Percentiles rank a stretch among this genome's conserved stretches.
These are phyloP conservation scores for Ganoderma leucocontextum DNA, from an alignment of 1,284 basidiomycete species.

Conservation along the genomic window DNA sequence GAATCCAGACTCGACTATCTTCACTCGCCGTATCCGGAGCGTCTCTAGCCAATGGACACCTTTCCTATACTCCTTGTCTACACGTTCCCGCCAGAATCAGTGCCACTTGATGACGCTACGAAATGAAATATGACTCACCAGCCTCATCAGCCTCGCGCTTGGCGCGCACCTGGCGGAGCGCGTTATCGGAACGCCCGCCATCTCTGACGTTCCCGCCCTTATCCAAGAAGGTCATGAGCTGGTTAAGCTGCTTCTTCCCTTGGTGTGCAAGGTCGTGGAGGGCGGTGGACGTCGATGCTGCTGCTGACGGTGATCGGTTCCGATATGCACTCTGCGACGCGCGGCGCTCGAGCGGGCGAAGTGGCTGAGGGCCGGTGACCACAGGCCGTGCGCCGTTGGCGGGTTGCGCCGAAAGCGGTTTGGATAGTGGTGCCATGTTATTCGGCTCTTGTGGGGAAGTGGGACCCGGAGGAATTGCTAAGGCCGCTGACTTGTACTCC, in stretches of 20 bases:
- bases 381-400: conserved; percentile 47
- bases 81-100: conserved; percentile 6
- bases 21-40: conserved; percentile 81
- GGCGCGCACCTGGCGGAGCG: conserved; percentile 78
- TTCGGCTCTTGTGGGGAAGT: conserved; percentile 35
- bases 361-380: conserved; percentile 74
- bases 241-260: conserved; percentile 82
- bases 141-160: conserved; percentile 94
- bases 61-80: conserved; percentile 92
- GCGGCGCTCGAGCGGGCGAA: conserved; percentile 74
- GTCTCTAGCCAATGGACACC: conserved; percentile 96
- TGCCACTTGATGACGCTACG: not conserved
- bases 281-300: conserved; percentile 55
- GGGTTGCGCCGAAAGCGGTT: conserved; percentile 42
- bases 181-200: conserved; percentile 65
- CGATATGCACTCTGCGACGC: conserved; percentile 70
- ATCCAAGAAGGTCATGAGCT: conserved; percentile 80
- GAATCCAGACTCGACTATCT: conserved; percentile 85
- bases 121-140: conserved; percentile 54
- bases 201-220: conserved; percentile 71
- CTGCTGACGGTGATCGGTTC: conserved; percentile 72
- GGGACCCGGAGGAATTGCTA: conserved; percentile 39
- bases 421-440: conserved; percentile 41
- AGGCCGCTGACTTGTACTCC: conserved; percentile 69
- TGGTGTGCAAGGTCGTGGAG: conserved; percentile 83